Percentiles rank a stretch among this genome's conserved stretches.
Conservation (phyloP, 345 rosid species). For the Microthlaspi erraticum region DNA sequence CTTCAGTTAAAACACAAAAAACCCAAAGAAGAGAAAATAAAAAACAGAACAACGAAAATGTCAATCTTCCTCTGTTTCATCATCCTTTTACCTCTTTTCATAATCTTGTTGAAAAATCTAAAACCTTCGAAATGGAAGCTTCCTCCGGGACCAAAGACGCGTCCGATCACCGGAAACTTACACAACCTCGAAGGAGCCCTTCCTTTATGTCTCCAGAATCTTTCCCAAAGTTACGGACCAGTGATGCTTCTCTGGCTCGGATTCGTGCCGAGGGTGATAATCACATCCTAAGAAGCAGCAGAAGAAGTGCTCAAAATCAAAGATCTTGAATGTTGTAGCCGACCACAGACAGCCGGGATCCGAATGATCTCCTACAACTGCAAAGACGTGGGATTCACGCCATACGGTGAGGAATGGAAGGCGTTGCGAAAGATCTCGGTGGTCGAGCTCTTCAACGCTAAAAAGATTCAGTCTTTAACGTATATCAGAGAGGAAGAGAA, state of each 20-base stretch:
- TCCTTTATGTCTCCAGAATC: not conserved
- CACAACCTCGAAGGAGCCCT: conserved; percentile 9
- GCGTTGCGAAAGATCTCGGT: conserved; percentile 21
- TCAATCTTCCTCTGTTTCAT: conserved; percentile 39
- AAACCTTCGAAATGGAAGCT: conserved; percentile 31
- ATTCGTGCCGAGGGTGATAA: conserved; percentile 13
- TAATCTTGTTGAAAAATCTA: conserved; percentile 33
- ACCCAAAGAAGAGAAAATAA: not conserved
- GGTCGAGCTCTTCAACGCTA: conserved; percentile 24
- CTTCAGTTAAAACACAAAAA: not conserved
- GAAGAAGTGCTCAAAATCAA: conserved; percentile 34
- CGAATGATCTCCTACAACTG: conserved; percentile 20
- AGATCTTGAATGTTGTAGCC: conserved; percentile 30
- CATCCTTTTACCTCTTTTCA: conserved; percentile 47
- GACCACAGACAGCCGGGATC: conserved; percentile 8
- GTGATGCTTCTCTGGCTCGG: conserved; percentile 31
- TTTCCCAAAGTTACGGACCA: conserved; percentile 11
- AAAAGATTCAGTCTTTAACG: conserved; percentile 19
- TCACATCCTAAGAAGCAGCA: conserved; percentile 30
- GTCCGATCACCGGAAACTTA: conserved; percentile 37
- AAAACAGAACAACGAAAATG: conserved; percentile 10
- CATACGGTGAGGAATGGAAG: conserved; percentile 33
- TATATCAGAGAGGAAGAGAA: conserved; percentile 27
- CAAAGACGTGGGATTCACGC: conserved; percentile 28
- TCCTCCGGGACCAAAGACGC: conserved; percentile 42